Percentiles rank a stretch among this genome's conserved stretches.
These are phyloP conservation scores for Umbelopsis sp. DNA, from an alignment of 192 early-diverging fungal genomes.

Conservation along the genomic window DNA sequence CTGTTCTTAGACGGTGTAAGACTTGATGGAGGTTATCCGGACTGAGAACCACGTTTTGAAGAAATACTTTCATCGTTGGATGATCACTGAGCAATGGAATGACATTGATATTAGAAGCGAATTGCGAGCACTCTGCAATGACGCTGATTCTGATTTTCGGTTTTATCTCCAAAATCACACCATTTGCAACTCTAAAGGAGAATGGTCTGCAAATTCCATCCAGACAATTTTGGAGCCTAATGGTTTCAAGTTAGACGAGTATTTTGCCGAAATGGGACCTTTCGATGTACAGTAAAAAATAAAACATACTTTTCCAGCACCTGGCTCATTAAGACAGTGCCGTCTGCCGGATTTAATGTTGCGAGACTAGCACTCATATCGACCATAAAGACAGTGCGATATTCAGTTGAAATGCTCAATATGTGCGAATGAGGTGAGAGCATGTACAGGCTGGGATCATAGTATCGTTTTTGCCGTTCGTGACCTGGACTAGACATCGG, in stretches of 20 bases:
- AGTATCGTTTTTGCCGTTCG: not conserved
- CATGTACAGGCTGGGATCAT: constrained; percentile 34
- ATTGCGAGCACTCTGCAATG: constrained; percentile 61
- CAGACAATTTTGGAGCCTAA: constrained; percentile 34
- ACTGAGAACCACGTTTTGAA: constrained; percentile 52
- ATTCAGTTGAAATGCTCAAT: constrained; percentile 55
- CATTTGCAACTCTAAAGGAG: constrained; percentile 27
- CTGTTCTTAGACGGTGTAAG: constrained; percentile 36
- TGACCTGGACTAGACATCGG: not conserved
- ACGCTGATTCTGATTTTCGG: constrained; percentile 49
- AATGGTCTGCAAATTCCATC: constrained; percentile 40
- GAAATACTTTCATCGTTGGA: constrained; percentile 57
- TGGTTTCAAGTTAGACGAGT: not conserved
- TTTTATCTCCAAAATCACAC: constrained; percentile 17
- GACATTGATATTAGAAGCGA: constrained; percentile 54
- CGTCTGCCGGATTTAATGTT: constrained; percentile 45
- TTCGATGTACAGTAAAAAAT: not conserved
- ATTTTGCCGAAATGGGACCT: not conserved
- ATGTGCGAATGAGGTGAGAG: constrained; percentile 70
- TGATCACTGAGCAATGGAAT: constrained; percentile 51
- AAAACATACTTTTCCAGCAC: constrained; percentile 52
- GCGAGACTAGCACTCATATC: constrained; percentile 70
- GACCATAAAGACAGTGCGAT: constrained; percentile 67
- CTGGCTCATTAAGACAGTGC: constrained; percentile 47
- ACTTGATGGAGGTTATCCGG: constrained; percentile 39